Base-by-base conservation (phyloP, 768 basidiomycete species). In the Lactifluus pinguis region DNA sequence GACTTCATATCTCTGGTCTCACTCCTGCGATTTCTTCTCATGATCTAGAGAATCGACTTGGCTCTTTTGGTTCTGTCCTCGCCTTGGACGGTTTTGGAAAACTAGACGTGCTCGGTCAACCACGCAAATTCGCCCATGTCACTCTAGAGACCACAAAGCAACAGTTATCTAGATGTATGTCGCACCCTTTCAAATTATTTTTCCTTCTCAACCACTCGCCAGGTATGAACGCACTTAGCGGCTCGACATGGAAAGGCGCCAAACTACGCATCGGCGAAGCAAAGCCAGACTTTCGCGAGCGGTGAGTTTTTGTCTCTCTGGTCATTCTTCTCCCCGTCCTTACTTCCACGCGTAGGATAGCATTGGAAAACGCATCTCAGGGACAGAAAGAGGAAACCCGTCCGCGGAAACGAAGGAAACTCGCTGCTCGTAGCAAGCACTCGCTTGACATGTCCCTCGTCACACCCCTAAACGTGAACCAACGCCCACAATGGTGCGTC, bases 181-280 rank as follows among this genome's bases (percentile, higher is more conserved):
- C 38, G 14, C 29, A 8, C 19, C 49, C 21, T n/a, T 47, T 44
- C 49, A 25, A 25, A 25, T 25, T 25, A 25, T 14, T 54, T 3
- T 55, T 30, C 42, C 21, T 50, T 38, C 21, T 45, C 38, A 38
- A 17, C 42, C 17, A 45, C 48, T 39, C 54, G 19, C 34, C 36
- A 91, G 89, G 89, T 71, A 76, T 89, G 70, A 91, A 83, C 68
- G 70, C 83, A 2, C 77, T 93, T 30, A 91, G 86, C 62, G 91
- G 92, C 38, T 83, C 87, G 6, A 88, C 82, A 0, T 94, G 89
- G 88, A 92, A 91, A 73, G 92, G 92, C n/a, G 75, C 89, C 21
- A 92, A 87, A 65, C 73, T 93, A 36, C 80, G 89, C 17, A 80
- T 93, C 39, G 89, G 89, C 9, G 89, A 92, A 65, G 90, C 91